Evolutionary conservation across 306 rosid genomes (phyloP).

Genomic region (Pyrus bretschneideri): DNA sequence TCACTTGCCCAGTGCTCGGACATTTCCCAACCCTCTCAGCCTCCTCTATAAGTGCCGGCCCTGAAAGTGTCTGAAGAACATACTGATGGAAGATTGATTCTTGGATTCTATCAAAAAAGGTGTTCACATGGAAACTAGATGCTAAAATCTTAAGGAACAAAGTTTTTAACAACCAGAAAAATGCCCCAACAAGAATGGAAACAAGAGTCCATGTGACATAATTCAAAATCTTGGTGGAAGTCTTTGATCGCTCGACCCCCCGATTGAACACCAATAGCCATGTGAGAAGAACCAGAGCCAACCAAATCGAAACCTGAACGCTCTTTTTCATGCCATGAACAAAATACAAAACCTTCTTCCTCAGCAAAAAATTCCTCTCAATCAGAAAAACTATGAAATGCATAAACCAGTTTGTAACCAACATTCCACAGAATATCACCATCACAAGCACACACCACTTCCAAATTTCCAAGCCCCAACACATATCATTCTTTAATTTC

Average conservation of each 20-base stretch:
- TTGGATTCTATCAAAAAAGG: constrained; percentile 86
- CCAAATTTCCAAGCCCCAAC: constrained; percentile 73
- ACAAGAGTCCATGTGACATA: constrained; percentile 64
- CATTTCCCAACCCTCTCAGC: constrained; percentile 51
- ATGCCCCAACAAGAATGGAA: constrained; percentile 63
- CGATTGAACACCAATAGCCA: constrained; percentile 58
- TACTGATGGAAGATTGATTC: constrained; percentile 81
- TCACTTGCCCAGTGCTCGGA: constrained; percentile 48
- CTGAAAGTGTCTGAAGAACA: constrained; percentile 70
- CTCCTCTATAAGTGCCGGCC: constrained; percentile 58
- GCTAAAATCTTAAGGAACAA: constrained; percentile 62
- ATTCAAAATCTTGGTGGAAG: constrained; percentile 32
- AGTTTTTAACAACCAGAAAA: constrained; percentile 70
- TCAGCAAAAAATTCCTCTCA: constrained; percentile 71
- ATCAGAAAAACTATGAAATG: constrained; percentile 62
- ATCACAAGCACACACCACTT: constrained; percentile 74
- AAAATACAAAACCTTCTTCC: constrained; percentile 79
- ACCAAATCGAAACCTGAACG: constrained; percentile 69
- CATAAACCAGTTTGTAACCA: constrained; percentile 75
- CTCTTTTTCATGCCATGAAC: constrained; percentile 87
- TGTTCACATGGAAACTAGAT: constrained; percentile 67
- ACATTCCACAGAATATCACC: constrained; percentile 74
- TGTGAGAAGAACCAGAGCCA: constrained; percentile 55
- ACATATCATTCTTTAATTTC: constrained; percentile 4
- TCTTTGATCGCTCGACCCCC: constrained; percentile 39